Base-by-base conservation (phyloP, 164 flowering plant species). In the Umbilicus rupestris region DNA sequence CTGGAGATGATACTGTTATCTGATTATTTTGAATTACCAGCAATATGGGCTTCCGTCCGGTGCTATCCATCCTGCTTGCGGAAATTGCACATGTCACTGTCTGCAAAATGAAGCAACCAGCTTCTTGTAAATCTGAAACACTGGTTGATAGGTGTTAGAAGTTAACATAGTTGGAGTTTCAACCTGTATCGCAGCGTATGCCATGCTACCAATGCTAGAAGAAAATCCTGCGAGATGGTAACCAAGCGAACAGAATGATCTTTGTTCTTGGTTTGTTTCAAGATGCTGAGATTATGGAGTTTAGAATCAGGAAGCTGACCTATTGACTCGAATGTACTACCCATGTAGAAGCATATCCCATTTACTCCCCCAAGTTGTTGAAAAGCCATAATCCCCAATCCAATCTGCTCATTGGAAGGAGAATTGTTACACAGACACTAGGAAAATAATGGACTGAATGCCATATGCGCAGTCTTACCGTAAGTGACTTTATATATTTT, bases 41-140 rank as follows among this genome's bases (percentile, higher is more conserved):
- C 45, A 90, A 45, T 49, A 88, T 83, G 5, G 96, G 96, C 72
- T 83, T 90, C 74, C 97, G 81, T 76, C 98, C 98, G 31, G 83
- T 80, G 79, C 58, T 85, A 69, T 93, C 98, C 49, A 86, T 74
- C 63, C 88, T 71, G 17, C 76, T 4, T 66, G 90, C 85, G 39
- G 82, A 84, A 17, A 90, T 22, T 44, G 70, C 84, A 7, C 96
- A 88, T 16, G 87, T 62, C 14, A 80, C 78, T 67, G 86, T 79
- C 98, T 89, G 81, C 42, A 4, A 31, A 52, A 14, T 8, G 20
- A 62, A 47, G 73, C 31, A 68, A 68, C 2, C 65, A 29, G 73
- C 45, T 12, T 19, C 39, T 20, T 17, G 55, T 14, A 62, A 17
- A n/a, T 8, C 52, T 49, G 24, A 24, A 17, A 39, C 35, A 8